These are phyloP conservation scores for Oryza brachyantha DNA, from an alignment of 176 grass and related monocot genomes.

Conservation along the genomic window DNA sequence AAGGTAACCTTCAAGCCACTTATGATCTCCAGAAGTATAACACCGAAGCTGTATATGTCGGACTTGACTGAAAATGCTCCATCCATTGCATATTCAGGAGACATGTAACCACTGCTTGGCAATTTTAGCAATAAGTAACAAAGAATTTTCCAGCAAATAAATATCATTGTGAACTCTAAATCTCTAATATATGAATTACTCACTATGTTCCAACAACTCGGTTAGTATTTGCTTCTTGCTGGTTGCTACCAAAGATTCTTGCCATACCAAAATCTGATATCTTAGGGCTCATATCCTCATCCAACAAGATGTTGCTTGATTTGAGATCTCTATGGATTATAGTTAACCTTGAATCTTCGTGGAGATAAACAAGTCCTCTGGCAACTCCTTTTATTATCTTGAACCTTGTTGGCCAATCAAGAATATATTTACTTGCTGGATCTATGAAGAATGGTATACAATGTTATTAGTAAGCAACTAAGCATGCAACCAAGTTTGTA, in stretches of 20 bases:
- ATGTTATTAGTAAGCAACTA: neutral
- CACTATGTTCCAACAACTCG: constrained; percentile 65
- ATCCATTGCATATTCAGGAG: constrained; percentile 73
- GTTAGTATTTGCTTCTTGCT: constrained; percentile 44
- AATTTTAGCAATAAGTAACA: neutral
- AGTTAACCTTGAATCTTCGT: constrained; percentile 56
- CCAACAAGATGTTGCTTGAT: constrained; percentile 58
- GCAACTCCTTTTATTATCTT: constrained; percentile 55
- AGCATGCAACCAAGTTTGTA: neutral
- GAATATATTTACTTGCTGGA: constrained; percentile 10
- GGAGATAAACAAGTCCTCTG: constrained; percentile 70
- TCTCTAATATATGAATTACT: neutral
- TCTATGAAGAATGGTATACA: constrained; percentile 13
- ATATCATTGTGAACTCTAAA: neutral
- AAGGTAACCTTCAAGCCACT: constrained; percentile 50
- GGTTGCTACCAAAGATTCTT: constrained; percentile 50
- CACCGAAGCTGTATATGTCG: constrained; percentile 50
- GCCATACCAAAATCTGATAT: constrained; percentile 75
- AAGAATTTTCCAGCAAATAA: neutral
- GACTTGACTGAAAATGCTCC: constrained; percentile 60
- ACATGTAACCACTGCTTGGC: constrained; percentile 51
- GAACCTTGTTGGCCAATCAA: constrained; percentile 52
- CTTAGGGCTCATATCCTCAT: constrained; percentile 46
- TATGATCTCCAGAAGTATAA: constrained; percentile 56
- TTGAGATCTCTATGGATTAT: constrained; percentile 56